Base-by-base conservation (phyloP, 2,329 filamentous ascomycete species). In the Beauveria varroae region DNA sequence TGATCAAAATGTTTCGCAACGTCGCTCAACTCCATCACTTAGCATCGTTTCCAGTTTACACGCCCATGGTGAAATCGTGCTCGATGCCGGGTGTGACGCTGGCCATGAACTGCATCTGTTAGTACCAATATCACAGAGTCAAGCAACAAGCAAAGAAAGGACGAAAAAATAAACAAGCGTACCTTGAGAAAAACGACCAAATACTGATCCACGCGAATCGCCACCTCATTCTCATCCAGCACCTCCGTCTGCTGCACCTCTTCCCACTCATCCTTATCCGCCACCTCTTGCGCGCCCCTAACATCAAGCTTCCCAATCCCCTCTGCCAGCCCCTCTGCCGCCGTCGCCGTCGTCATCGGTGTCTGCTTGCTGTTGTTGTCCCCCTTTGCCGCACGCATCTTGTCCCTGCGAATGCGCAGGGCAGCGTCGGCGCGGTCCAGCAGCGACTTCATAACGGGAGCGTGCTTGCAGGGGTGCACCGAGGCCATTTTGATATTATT, bases 11-110 rank as follows among this genome's bases (percentile, higher is more conserved):
- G 37, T 18, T 12, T 62, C 46, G 57, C 52, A 44, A 57, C n/a
- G 34, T 34, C 26, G 49, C 30, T 51, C 34, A 37, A 37, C 34
- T 37, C 12, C 34, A 37, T 37, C 12, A 37, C 34, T 12, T 37
- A 37, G 12, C 46, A 24, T 24, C 14, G 2, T 18, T 47, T 5
- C n/a, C 8, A 41, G 3, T 22, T 80, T 80, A 96, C 44, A 96
- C 87, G 6, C 91, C 90, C 92, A 97, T 97, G 1, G 93, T 98
- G 74, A 96, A 97, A 73, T 98, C 93, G 74, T 97, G 91, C 76
- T 98, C 93, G 74, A 99, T 98, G 53, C 93, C 93, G 6, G 95
- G 95, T 18, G 93, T 98, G 50, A 99, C 95, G 68, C 88, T 95
- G 40, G 88, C 87, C 79, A 91, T 90, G 74, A 91, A 91, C 82